A percentile compares a stretch with the other conserved stretches of the same genome.
phyloP scores from a whole-genome alignment of 2,329 filamentous ascomycete species.

The Exserohilum turcica region DNA sequence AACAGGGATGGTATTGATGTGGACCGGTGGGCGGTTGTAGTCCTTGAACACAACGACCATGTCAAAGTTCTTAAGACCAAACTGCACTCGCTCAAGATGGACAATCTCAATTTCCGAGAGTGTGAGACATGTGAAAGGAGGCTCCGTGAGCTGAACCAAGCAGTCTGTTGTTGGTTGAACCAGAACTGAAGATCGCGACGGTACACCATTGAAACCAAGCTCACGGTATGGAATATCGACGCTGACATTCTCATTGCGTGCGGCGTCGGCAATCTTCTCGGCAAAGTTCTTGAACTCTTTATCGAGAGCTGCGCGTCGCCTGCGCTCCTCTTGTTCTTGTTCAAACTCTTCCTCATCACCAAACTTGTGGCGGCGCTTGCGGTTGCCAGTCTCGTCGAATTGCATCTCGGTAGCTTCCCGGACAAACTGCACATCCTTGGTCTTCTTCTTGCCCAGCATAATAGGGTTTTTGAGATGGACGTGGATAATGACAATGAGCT shows the following conservation, averaged over 20 bases:
- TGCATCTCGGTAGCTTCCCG: slow-evolving; percentile 97
- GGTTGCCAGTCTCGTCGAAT: slow-evolving; percentile 97
- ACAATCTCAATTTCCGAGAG: slow-evolving; percentile 95
- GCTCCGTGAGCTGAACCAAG: slow-evolving; percentile 93
- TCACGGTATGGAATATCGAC: slow-evolving; percentile 98
- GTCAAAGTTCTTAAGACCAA: slow-evolving; percentile 98
- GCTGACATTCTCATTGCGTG: slow-evolving; percentile 85
- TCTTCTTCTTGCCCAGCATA: slow-evolving; percentile 98
- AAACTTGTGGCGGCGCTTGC: slow-evolving; percentile 96
- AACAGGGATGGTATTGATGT: slow-evolving; percentile 98
- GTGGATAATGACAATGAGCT: slow-evolving; percentile 97
- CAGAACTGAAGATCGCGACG: slow-evolving; percentile 91
- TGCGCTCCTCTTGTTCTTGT: slow-evolving; percentile 94
- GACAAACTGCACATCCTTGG: slow-evolving; percentile 98
- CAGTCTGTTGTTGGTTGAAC: slow-evolving; percentile 97
- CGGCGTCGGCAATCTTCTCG: slow-evolving; percentile 96
- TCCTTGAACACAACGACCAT: slow-evolving; percentile 99
- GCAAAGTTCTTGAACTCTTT: slow-evolving; percentile 95
- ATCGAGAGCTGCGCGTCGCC: slow-evolving; percentile 88
- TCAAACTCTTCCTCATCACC: slow-evolving; percentile 99
- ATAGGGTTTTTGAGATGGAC: slow-evolving; percentile 98
- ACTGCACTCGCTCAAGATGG: slow-evolving; percentile 92
- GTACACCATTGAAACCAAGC: slow-evolving; percentile 94
- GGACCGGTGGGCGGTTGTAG: slow-evolving; percentile 84
- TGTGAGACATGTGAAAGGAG: slow-evolving; percentile 94